Base-by-base conservation (phyloP, 2,329 filamentous ascomycete species). In the Metarhizium humberi region DNA sequence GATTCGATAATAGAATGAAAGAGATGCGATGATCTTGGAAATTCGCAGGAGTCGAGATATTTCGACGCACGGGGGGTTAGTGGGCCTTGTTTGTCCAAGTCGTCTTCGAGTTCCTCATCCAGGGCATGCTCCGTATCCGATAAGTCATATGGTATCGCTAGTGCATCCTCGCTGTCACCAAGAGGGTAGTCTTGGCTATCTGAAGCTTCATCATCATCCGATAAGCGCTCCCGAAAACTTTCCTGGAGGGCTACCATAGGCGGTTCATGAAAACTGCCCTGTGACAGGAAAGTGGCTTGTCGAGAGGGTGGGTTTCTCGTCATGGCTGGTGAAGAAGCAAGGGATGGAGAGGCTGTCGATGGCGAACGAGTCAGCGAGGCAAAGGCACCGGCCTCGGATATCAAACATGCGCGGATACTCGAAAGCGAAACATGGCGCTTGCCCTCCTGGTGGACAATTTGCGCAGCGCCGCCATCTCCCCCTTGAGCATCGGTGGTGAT, bases 361-460 rank as follows among this genome's bases (percentile, higher is more conserved):
- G 82, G 78, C 4, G 81, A 80, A 46, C 76, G 77, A 11, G 79
- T 78, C 43, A 86, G 68, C 10, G 76, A 77, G 4, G 83, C 80
- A 56, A 88, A 87, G 43, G 83, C 77, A 50, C 82, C 83, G 18
- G 83, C 81, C 61, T 89, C 85, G 3, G 85, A 86, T 45, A 88
- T 82, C 32, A 89, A 67, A 59, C 79, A 80, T 14, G 84, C 85
- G 25, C 80, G 78, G 36, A 90, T 79, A 52, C 80, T 80, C 16
- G 79, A 77, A n/a, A 89, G 71, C 16, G 76, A 78, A 51, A 89
- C 73, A 56, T 84, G 80, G 29, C 85, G 77, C 66, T 87, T 88
- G 25, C 85, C 85, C 56, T 84, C 75, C 65, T 81, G 86, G 29
- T 75, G 76, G 2, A 73, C 64, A 25, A 75, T 71, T 25, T 63